Base-by-base conservation (phyloP, 1,284 basidiomycete genomes). In the Cerrena zonata region DNA sequence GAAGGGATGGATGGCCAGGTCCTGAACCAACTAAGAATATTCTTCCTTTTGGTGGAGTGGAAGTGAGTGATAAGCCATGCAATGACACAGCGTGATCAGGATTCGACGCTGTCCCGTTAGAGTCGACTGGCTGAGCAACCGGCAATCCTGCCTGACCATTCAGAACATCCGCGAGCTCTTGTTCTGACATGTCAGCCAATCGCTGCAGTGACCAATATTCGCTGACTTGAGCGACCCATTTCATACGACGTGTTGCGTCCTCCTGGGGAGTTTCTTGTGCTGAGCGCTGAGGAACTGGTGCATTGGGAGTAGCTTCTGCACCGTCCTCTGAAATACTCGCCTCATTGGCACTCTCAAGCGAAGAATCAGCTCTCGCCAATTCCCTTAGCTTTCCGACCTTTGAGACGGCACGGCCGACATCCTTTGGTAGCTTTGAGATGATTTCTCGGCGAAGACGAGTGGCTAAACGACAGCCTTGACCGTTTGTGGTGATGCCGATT, bases 1-100 rank as follows among this genome's bases (percentile, higher is more conserved):
- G 82, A 11, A 98, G 79, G 1, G 88, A 88, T 0, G 95, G 93
- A 59, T 96, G 94, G 3, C 95, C 95, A 0, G 95, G 93, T 0
- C 95, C 94, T 2, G 93, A 94, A 7, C 95, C 94, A 23, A 95
- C 86, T 4, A 99, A 84, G 47, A 93, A 76, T 51, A 96, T 94
- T 11, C 79, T 76, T 0, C 93, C 92, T 48, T 65, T 69, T 40
- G 58, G 67, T 25, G 61, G 59, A 19, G 68, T 59, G 2, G 70
- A 59, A 12, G 62, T 53, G 45, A 73, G 63, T 11, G 50, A 38
- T 10, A 68, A 62, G 5, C 50, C 54, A 49, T 71, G 69, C 18
- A 62, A 49, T 13, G 65, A 66, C 12, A 43, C 49, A 38, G 53
- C 53, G 47, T 52, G 56, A 15, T 41, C 58, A 55, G 44, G 43